Conservation (phyloP, 2,329 filamentous ascomycete genomes). For the Ophiostoma tasmaniense region DNA sequence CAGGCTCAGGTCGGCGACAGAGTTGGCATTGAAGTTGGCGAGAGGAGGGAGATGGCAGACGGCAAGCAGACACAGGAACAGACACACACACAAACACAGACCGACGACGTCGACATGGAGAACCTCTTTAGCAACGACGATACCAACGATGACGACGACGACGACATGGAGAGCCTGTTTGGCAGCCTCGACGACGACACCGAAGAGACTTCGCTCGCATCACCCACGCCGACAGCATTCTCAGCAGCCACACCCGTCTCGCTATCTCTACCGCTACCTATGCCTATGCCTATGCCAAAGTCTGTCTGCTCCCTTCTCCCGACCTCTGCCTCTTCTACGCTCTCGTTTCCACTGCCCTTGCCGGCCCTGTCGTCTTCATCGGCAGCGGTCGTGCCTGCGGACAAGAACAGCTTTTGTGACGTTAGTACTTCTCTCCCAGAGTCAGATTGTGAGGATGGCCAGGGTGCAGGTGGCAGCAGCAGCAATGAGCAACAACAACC, state of each 20-base stretch:
- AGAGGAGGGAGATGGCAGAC: neutral
- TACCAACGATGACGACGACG: conserved; percentile 3
- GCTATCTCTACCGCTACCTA: neutral
- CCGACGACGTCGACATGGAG: neutral
- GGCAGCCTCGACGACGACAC: conserved; percentile 8
- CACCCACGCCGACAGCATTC: neutral
- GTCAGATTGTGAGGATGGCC: neutral
- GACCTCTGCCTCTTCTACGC: neutral
- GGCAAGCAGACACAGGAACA: neutral
- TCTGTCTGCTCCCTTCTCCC: neutral
- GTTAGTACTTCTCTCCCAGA: conserved; percentile 16
- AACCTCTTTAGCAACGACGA: conserved; percentile 1
- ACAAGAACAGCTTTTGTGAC: conserved; percentile 10
- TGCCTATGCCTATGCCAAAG: no score
- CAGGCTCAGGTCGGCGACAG: no score
- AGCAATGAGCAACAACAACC: neutral
- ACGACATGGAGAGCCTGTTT: conserved; percentile 13
- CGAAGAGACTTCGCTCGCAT: neutral
- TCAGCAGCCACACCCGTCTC: neutral
- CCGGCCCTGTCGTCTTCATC: neutral
- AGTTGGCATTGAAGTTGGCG: neutral
- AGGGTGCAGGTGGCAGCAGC: neutral
- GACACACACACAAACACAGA: neutral
- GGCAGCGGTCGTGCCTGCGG: conserved; percentile 1
- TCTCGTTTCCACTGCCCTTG: conserved; percentile 1